Evolutionary conservation across 805 yeast genomes (phyloP).

Genomic region (Metschnikowia similis): DNA sequence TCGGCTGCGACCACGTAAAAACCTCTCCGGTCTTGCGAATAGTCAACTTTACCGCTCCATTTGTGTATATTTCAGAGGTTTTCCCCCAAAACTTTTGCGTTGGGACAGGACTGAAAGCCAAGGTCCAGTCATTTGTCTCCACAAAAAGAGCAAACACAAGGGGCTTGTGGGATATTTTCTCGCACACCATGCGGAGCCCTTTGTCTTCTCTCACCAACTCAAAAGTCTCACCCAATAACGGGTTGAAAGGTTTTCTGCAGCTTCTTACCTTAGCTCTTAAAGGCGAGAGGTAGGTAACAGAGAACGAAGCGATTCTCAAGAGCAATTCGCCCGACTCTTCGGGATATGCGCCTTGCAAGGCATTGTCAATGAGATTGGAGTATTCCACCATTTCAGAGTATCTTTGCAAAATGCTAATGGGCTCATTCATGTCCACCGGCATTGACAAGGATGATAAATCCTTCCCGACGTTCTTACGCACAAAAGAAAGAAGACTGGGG

Average conservation of each 20-base stretch:
- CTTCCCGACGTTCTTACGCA: constrained; percentile 89
- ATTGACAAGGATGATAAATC: constrained; percentile 80
- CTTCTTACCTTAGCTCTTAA: constrained; percentile 72
- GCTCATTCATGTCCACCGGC: constrained; percentile 95
- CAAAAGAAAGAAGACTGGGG: constrained; percentile 73
- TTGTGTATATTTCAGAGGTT: constrained; percentile 74
- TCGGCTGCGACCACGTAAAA: constrained; percentile 82
- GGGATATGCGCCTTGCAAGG: constrained; percentile 43
- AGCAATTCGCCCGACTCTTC: constrained; percentile 54
- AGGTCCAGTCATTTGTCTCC: constrained; percentile 70
- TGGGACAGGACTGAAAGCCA: constrained; percentile 62
- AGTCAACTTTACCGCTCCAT: constrained; percentile 60
- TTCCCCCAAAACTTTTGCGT: constrained; percentile 94
- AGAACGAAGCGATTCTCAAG: constrained; percentile 74
- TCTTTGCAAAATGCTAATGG: constrained; percentile 75
- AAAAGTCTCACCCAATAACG: constrained; percentile 87
- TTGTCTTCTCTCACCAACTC: constrained; percentile 84
- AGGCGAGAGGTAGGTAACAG: constrained; percentile 67
- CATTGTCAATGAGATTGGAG: constrained; percentile 58
- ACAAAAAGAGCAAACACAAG: constrained; percentile 76
- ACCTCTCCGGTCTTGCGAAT: constrained; percentile 60
- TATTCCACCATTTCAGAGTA: constrained; percentile 81
- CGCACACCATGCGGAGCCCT: constrained; percentile 70
- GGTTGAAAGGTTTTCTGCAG: constrained; percentile 88
- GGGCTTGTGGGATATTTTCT: constrained; percentile 87